Base-by-base conservation (phyloP, 2,329 filamentous ascomycete genomes). In the Teratosphaeria destructans region DNA sequence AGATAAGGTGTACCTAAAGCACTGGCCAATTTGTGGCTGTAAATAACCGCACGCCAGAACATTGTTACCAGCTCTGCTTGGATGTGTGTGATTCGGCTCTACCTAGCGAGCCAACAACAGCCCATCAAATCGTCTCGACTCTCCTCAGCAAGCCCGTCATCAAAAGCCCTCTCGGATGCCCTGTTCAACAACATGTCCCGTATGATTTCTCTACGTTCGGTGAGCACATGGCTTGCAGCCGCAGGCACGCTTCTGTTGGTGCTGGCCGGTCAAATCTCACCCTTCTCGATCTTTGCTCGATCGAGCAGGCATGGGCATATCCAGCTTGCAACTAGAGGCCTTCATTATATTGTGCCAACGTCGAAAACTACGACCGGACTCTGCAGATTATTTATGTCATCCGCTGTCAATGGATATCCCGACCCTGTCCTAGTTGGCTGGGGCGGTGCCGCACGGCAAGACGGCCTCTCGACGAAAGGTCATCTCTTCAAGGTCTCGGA, bases 401-500 rank as follows among this genome's bases (percentile, higher is more conserved):
- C 23, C 27, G n/a, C 34, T 14, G 29, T 57, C 26, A n/a, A 23
- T 52, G 56, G 56, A 8, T 54, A 52, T 43, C 59, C 53, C 11
- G 52, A 52, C 29, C 81, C 74, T n/a, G 88, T 57, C 43, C 49
- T 57, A 10, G 7, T 52, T 23, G 35, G 35, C n/a, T 57, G 26
- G 19, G 56, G 23, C 3, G 27, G 35, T 27, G 37, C 19, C 26
- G 56, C 19, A 12, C 5, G 11, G 6, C 8, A 57, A 6, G 56
- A 57, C 29, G 37, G 27, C 10, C 16, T 19, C 11, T 12, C 4
- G 8, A 39, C 11, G 10, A 27, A 39, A 23, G 19, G 5, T 8
- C 54, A 61, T 34, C 47, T 58, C 7, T 14, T 35, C 34, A 72
- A 70, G 57, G 66, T 71, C 56, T 62, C 57, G 23, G 65, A 64